Conservation (phyloP, 1,284 basidiomycete species). For the Kwoniella shivajii region DNA sequence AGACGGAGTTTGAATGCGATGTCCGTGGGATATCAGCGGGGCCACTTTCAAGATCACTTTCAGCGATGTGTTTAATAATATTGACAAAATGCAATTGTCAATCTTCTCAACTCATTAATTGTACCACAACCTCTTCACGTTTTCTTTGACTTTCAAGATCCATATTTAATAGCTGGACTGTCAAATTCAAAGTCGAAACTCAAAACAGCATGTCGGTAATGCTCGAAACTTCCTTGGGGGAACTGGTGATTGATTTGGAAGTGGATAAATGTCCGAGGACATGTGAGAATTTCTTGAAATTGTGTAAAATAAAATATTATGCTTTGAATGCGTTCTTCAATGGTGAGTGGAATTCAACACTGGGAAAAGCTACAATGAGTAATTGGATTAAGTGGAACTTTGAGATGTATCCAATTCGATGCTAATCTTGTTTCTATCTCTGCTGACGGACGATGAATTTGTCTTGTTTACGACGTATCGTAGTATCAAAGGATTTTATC, state of each 20-base stretch:
- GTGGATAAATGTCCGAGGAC: slow-evolving; percentile 86
- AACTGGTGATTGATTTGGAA: slow-evolving; percentile 94
- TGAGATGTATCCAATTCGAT: too few relatives aligned
- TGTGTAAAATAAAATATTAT: slow-evolving; percentile 96
- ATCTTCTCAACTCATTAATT: background rate
- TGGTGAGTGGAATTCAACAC: slow-evolving; percentile 64
- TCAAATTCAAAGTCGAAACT: background rate
- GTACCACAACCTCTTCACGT: background rate
- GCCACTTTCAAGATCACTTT: too few relatives aligned
- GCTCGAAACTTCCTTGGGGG: slow-evolving; percentile 92
- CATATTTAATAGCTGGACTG: too few relatives aligned
- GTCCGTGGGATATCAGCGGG: too few relatives aligned
- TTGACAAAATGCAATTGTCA: background rate
- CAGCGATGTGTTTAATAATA: too few relatives aligned
- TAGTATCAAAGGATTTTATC: slow-evolving; percentile 94
- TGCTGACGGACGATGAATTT: too few relatives aligned
- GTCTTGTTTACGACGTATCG: background rate
- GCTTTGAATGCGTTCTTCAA: slow-evolving; percentile 96
- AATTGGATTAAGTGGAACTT: too few relatives aligned
- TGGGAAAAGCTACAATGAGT: too few relatives aligned
- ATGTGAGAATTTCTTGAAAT: slow-evolving; percentile 93
- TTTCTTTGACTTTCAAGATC: background rate
- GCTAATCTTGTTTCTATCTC: too few relatives aligned
- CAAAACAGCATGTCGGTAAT: slow-evolving; percentile 78
- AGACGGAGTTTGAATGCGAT: background rate